Evolutionary conservation across 2,329 filamentous ascomycete genomes (phyloP).

Genomic region (Capronia americana): DNA sequence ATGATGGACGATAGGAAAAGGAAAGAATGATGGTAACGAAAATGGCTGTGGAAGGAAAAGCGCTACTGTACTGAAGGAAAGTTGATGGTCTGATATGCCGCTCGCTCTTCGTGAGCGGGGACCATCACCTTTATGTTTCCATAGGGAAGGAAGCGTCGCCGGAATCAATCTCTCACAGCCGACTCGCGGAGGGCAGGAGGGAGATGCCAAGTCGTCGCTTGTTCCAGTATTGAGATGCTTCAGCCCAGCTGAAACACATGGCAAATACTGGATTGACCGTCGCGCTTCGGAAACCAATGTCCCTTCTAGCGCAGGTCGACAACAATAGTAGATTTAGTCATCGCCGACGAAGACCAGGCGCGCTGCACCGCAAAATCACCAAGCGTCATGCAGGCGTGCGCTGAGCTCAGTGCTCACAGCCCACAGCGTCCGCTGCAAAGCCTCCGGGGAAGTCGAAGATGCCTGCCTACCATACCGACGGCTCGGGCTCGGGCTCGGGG

Average conservation of each 20-base stretch:
- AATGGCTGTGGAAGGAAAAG: slow-evolving; percentile 4
- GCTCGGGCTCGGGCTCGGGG: slow-evolving; percentile 5
- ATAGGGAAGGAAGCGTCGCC: background rate
- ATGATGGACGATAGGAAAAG: background rate
- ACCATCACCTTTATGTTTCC: slow-evolving; percentile 14
- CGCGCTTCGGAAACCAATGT: slow-evolving; percentile 6
- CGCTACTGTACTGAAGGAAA: slow-evolving; percentile 1
- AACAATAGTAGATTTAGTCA: slow-evolving; percentile 7
- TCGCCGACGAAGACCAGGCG: background rate
- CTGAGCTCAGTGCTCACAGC: background rate
- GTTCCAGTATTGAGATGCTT: slow-evolving; percentile 14
- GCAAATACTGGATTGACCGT: slow-evolving; percentile 2
- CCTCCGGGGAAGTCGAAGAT: background rate
- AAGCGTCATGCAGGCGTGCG: slow-evolving; percentile 5
- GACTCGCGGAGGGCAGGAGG: slow-evolving; percentile 6
- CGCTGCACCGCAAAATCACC: slow-evolving; percentile 5
- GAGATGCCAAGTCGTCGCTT: slow-evolving; percentile 17
- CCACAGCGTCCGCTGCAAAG: background rate
- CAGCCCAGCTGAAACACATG: slow-evolving; percentile 16
- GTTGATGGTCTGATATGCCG: background rate
- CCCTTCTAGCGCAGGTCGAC: slow-evolving; percentile 3
- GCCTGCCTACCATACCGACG: background rate
- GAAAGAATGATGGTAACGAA: background rate
- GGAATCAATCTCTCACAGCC: slow-evolving; percentile 10
- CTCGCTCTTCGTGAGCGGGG: slow-evolving; percentile 1